These are phyloP conservation scores for Thalassia testudinum DNA, from an alignment of 116 monocot genomes.

Conservation along the genomic window DNA sequence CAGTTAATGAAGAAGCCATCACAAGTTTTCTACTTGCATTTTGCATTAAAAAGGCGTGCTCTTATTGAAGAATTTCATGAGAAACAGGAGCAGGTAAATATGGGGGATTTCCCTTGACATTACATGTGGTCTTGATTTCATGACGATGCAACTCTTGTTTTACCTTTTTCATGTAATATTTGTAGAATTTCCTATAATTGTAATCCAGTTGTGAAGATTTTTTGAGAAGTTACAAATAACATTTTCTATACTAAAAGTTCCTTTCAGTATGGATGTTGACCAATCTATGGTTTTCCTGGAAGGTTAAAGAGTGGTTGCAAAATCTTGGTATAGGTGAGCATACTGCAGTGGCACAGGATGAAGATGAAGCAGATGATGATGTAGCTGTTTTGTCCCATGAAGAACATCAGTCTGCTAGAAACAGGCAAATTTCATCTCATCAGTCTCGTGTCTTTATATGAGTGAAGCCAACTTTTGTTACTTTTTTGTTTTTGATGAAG, in stretches of 20 bases:
- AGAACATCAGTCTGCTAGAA: constrained; percentile 61
- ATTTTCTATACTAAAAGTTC: neutral
- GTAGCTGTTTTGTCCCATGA: constrained; percentile 46
- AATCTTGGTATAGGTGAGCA: constrained; percentile 85
- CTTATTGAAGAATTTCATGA: constrained; percentile 82
- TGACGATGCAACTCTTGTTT: too few relatives aligned
- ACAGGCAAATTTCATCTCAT: constrained; percentile 31
- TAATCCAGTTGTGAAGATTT: too few relatives aligned
- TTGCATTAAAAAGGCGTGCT: constrained; percentile 87
- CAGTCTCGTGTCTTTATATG: too few relatives aligned
- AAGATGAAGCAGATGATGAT: constrained; percentile 85
- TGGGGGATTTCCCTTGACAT: neutral
- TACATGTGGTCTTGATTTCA: too few relatives aligned
- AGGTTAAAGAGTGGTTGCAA: constrained; percentile 99
- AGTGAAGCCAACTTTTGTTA: too few relatives aligned
- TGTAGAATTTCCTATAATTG: too few relatives aligned
- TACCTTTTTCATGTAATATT: too few relatives aligned
- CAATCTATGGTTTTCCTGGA: neutral
- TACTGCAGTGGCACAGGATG: constrained; percentile 57
- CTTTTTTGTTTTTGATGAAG: too few relatives aligned
- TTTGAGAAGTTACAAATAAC: too few relatives aligned
- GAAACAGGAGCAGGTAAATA: constrained; percentile 93
- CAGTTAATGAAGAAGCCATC: constrained; percentile 76
- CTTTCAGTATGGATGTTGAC: too few relatives aligned
- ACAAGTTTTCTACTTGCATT: constrained; percentile 84